Base-by-base conservation (phyloP, 2,329 filamentous ascomycete genomes). In the Paracamarosporium sp. region DNA sequence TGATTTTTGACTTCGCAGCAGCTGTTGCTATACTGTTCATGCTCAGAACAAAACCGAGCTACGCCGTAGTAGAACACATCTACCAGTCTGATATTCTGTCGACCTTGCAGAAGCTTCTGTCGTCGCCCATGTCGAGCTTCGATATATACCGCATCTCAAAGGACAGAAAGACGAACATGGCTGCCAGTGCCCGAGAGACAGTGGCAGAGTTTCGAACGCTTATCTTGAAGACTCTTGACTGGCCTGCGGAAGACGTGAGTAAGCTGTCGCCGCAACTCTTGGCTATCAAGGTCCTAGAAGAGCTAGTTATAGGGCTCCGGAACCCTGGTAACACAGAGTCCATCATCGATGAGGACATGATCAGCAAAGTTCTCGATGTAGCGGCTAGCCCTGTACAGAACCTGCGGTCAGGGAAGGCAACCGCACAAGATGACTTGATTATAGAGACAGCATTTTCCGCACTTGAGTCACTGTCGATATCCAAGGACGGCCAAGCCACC, bases 141-240 rank as follows among this genome's bases (percentile, higher is more conserved):
- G 86, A 89, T 51, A 85, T 93, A 25, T 76, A 76, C n/a, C 76
- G 78, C 17, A 74, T 92, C n/a, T 83, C 85, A 0, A 85, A 83
- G 59, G 88, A 91, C 35, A 85, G 88, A 30, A 85, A 85, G 62
- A 86, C 79, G 56, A 93, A 92, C 63, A 82, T 93, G 70, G 89
- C 91, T 0, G 89, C 84, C 68, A 81, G 86, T 28, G 85, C 84
- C 11, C 87, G 88, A 65, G 79, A 78, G 15, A 81, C 85, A 0
- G 70, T 93, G 7, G 64, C 76, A 7, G 79, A 82, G 0, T 80
- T 92, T 40, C 86, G 87, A 56, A 73, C 76, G 1, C 75, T 79
- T 3, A 67, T 92, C 3, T 72, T 83, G 46, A 77, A 82, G 24
- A 79, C 86, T 33, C 72, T 82, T 0, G 75, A 90, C 1, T 94